Evolutionary conservation across 805 yeast genomes (phyloP).

Genomic region (Metschnikowia lachancei): DNA sequence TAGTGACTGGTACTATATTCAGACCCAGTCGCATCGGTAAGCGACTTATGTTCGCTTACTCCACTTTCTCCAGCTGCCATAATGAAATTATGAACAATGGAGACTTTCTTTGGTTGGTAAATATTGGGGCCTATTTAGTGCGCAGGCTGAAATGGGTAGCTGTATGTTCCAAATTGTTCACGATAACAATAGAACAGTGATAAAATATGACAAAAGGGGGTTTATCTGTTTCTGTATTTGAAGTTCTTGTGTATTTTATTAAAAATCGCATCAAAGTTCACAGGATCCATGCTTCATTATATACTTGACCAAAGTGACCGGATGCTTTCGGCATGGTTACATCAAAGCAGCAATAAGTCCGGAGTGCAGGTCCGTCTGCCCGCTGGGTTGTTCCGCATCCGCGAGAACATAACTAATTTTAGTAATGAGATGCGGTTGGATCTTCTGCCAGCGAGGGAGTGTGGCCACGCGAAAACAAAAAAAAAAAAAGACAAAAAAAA

Average conservation of each 20-base stretch:
- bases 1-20: not conserved
- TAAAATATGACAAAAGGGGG: too few species aligned
- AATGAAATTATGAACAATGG: not conserved
- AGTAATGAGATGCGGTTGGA: not conserved
- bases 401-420: not conserved
- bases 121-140: not conserved
- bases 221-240: too few species aligned
- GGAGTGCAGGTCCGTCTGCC: not conserved
- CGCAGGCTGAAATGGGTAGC: too few species aligned
- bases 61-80: slow-evolving; percentile 2
- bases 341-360: not conserved
- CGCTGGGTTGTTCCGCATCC: not conserved
- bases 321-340: not conserved
- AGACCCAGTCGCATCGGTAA: slow-evolving; percentile 1
- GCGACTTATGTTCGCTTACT: not conserved
- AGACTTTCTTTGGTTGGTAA: not conserved
- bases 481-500: too few species aligned
- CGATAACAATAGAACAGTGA: too few species aligned
- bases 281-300: not conserved
- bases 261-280: too few species aligned
- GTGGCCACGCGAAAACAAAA: too few species aligned
- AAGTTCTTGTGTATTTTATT: too few species aligned
- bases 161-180: too few species aligned
- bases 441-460: too few species aligned
- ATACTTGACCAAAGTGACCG: not conserved